Evolutionary conservation across 441 rosid genomes (phyloP).

Genomic region (Euphorbia corollata): DNA sequence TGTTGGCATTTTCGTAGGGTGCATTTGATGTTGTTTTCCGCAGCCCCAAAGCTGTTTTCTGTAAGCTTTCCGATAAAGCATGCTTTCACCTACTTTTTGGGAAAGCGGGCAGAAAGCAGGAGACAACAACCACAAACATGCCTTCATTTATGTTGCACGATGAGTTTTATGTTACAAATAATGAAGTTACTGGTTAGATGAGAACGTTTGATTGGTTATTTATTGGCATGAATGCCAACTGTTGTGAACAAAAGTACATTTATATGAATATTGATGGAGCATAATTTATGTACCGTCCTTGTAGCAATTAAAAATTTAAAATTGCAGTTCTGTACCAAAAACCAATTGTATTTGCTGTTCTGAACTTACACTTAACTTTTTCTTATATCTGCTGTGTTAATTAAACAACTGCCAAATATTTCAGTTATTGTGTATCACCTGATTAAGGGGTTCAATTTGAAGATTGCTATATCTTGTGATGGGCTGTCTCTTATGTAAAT

Average conservation of each 20-base stretch:
- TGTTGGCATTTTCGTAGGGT: too few relatives aligned
- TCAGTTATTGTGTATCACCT: not conserved
- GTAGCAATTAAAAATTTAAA: not conserved
- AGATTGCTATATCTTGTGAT: conserved; percentile 10
- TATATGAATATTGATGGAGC: not conserved
- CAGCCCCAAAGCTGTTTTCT: not conserved
- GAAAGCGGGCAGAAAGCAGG: too few relatives aligned
- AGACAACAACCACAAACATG: too few relatives aligned
- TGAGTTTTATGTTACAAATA: not conserved
- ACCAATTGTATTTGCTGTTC: not conserved
- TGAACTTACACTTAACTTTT: not conserved
- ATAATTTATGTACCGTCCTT: not conserved
- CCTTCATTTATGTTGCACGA: not conserved
- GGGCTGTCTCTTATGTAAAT: not conserved
- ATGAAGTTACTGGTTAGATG: not conserved
- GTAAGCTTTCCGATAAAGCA: not conserved
- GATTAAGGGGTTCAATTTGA: not conserved
- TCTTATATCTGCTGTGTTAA: not conserved
- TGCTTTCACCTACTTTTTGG: not conserved
- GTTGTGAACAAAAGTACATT: not conserved
- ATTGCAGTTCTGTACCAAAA: not conserved
- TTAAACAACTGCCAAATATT: not conserved
- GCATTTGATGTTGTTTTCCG: not conserved
- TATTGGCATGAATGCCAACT: not conserved
- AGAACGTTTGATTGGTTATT: not conserved